Evolutionary conservation across 1,284 basidiomycete species (phyloP), one percentile per base, ranked within the genome.

Genomic region (Phaffia rhodozyma): DNA sequence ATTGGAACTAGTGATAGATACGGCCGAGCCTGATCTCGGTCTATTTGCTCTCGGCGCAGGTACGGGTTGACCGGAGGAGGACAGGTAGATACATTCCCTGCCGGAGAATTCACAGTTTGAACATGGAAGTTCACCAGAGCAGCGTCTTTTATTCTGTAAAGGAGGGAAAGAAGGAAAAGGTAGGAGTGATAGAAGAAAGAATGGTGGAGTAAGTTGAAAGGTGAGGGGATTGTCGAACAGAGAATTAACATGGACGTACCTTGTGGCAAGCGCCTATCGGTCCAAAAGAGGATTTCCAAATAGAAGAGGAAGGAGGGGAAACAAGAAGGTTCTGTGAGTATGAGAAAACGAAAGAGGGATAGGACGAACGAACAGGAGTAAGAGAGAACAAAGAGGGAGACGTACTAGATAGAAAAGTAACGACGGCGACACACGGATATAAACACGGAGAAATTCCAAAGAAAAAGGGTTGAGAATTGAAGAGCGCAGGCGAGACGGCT

Each of bases 71-170:
- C 62, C 56, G 13, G 52, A 52, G 30, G 54, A 53, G 51, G 67
- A 63, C 27, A 64, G 47, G 63, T 73, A 73, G 57, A 67, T 66
- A 55, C 72, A 73, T 16, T 69, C 58, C 7, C 63, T 58, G 18
- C 69, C 69, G 47, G 68, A 69, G 54, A 73, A 73, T 65, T 73
- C 72, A 54, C 72, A 73, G 66, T 73, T 73, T 62, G 70, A 71
- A 64, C 72, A 73, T 2, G 72, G 72, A 2, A 71, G 68, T 18
- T 71, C 71, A 27, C 72, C 56, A 48, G 56, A 58, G 63, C 72
- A 73, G 5, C 72, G 68, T 56, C 72, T 67, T 67, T 73, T 73
- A 23, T 71, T 72, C 66, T 72, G 54, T 16, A 16, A 9, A 47
- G 21, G 32, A 1, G 18, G n/a, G n/a, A n/a, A n/a, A n/a, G n/a